phyloP scores from a whole-genome alignment of 495 filamentous ascomycete species.

The Pyronema omphalodes region DNA sequence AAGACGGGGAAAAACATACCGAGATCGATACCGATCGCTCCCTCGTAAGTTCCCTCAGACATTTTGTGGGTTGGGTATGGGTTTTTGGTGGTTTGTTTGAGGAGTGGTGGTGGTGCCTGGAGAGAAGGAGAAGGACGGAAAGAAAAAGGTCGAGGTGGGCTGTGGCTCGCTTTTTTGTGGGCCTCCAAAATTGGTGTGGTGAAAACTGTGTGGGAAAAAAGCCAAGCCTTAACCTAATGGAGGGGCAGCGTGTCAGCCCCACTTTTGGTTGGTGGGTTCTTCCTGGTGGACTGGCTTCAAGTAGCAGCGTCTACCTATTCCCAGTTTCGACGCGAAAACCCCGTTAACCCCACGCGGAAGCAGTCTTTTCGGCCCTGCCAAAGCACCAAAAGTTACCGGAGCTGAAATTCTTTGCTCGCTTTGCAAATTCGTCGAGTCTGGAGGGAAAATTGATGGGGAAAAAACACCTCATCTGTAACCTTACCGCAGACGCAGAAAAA shows the following conservation, averaged over 20 bases:
- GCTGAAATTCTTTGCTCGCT: too few relatives aligned
- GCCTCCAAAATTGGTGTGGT: not conserved
- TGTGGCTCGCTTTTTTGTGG: slow-evolving; percentile 17
- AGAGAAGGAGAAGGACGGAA: slow-evolving; percentile 14
- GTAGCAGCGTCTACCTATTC: too few relatives aligned
- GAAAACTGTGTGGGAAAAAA: not conserved
- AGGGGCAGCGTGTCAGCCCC: slow-evolving; percentile 1
- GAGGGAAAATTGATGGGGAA: too few relatives aligned
- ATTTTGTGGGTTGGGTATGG: slow-evolving; percentile 32
- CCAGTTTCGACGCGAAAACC: too few relatives aligned
- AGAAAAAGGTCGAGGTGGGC: slow-evolving; percentile 16
- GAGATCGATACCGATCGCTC: slow-evolving; percentile 98
- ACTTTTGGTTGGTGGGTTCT: not conserved
- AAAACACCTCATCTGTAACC: too few relatives aligned
- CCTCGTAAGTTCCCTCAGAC: slow-evolving; percentile 95
- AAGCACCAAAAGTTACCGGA: too few relatives aligned
- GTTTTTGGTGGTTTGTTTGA: slow-evolving; percentile 10
- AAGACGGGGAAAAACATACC: slow-evolving; percentile 37
- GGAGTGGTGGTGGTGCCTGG: slow-evolving; percentile 11
- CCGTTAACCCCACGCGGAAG: too few relatives aligned
- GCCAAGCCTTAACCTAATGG: not conserved
- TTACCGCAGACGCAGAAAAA: too few relatives aligned
- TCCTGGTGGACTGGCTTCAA: too few relatives aligned
- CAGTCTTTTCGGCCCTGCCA: too few relatives aligned
- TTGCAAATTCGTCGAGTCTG: too few relatives aligned